Evolutionary conservation across 2,329 filamentous ascomycete species (phyloP), one percentile per base, ranked within the genome.

Genomic region (Aureobasidium subglaciale): DNA sequence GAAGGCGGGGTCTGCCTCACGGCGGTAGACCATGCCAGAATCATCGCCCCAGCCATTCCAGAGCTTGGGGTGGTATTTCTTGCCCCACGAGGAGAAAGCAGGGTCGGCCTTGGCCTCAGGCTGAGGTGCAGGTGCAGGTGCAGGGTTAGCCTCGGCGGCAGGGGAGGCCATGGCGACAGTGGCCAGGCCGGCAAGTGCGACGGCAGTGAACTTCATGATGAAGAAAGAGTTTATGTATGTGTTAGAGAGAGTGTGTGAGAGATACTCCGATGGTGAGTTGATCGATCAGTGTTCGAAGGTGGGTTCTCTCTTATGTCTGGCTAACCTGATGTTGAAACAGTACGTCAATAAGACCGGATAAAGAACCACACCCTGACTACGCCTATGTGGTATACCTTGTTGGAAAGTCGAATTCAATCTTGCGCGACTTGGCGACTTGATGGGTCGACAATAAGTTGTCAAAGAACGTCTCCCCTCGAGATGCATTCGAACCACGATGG

Each of bases 171-270:
- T 61, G 41, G 52, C 46, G 7, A 48, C 34, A 2, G 53, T 38
- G 56, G 45, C 49, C 40, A 57, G 29, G 15, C 52, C 43, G 46
- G 56, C 56, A 29, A 55, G 27, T 35, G 52, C 50, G 27, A 54
- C 20, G 18, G 58, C 27, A 41, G 46, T 53, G 56, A 59, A 56
- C 32, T 68, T 71, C 30, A 67, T 76, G 29, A 35, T 30, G 29
- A 35, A 11, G 22, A 1, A 6, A 13, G 43, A 11, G 7, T 25
- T 25, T 35, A 3, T 25, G 8, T 5, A 11, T n/a, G n/a, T n/a
- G n/a, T 35, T 13, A 20, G 43, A 2, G 15, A 48, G 27, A 32
- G 27, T 32, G 30, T 48, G 30, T 45, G 2, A 13, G 18, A 9
- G 15, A 25, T 25, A 48, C 43, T 48, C 43, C 4, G 30, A 25